phyloP scores from a whole-genome alignment of 495 filamentous ascomycete genomes.

The Hypoxylon rickii region DNA sequence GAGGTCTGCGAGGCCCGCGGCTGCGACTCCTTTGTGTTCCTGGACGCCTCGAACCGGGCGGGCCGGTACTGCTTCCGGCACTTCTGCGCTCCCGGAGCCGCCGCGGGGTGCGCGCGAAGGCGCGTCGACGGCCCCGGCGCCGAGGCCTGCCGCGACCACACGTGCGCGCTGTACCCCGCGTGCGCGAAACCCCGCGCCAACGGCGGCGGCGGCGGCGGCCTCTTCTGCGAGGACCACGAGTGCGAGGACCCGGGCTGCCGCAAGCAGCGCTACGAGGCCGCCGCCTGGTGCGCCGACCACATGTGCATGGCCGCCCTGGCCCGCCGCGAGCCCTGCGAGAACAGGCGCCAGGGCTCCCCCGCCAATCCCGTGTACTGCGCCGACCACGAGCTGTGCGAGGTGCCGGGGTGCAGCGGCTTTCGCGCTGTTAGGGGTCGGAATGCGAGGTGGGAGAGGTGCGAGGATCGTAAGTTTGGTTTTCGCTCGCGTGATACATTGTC shows the following conservation, averaged over 20 bases:
- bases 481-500: not conserved
- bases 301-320: conserved; percentile 25
- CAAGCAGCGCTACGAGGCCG: conserved; percentile 17
- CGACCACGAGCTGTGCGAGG: conserved; percentile 18
- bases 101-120: conserved; percentile 3
- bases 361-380: conserved; percentile 14
- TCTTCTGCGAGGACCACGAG: conserved; percentile 25
- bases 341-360: conserved; percentile 14
- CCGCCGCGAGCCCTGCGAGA: conserved; percentile 14
- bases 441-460: not conserved
- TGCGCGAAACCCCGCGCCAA: conserved; percentile 11
- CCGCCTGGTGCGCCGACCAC: conserved; percentile 26
- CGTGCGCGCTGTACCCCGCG: conserved; percentile 13
- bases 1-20: conserved; percentile 8
- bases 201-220: not conserved
- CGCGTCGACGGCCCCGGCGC: conserved; percentile 15
- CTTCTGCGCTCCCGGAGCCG: conserved; percentile 12
- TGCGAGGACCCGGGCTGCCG: conserved; percentile 16
- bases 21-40: conserved; percentile 16
- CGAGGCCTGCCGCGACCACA: conserved; percentile 23
- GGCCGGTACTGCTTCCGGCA: conserved; percentile 21
- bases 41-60: conserved; percentile 13
- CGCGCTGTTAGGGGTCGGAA: not conserved
- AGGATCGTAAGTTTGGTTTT: conserved; percentile 16
- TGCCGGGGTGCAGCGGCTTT: not conserved